Evolutionary conservation across 2,329 filamentous ascomycete genomes (phyloP).

Genomic region (Ophiostoma angusticollis): DNA sequence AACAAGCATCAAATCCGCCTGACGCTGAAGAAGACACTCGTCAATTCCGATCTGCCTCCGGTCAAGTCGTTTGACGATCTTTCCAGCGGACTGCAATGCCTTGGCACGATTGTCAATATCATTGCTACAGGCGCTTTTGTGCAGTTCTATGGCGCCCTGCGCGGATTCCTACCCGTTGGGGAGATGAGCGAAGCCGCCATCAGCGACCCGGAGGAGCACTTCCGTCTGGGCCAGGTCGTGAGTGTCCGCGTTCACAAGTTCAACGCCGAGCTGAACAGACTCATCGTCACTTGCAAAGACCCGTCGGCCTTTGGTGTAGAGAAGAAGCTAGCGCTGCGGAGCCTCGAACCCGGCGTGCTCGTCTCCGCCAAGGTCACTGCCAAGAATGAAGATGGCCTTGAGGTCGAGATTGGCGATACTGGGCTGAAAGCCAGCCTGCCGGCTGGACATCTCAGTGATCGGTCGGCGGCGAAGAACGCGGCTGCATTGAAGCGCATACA

Average conservation of each 20-base stretch:
- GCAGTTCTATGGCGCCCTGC: conserved; percentile 77
- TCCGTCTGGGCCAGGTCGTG: conserved; percentile 80
- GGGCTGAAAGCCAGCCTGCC: conserved; percentile 68
- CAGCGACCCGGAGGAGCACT: conserved; percentile 76
- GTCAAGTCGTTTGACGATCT: conserved; percentile 70
- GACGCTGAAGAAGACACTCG: conserved; percentile 85
- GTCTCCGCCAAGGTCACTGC: conserved; percentile 72
- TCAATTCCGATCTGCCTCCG: conserved; percentile 75
- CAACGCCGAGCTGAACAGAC: conserved; percentile 53
- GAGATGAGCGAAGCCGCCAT: conserved; percentile 99
- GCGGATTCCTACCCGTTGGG: conserved; percentile 78
- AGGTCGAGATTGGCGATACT: conserved; percentile 61
- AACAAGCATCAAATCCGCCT: conserved; percentile 68
- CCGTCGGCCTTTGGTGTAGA: conserved; percentile 62
- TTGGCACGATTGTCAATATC: conserved; percentile 78
- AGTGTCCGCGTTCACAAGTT: conserved; percentile 79
- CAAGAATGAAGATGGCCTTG: conserved; percentile 63
- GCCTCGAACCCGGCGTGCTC: conserved; percentile 58
- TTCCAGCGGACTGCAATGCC: conserved; percentile 60
- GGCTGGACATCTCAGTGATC: conserved; percentile 72
- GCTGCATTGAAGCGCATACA: conserved; percentile 68
- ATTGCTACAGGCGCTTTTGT: conserved; percentile 70
- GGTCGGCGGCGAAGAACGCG: conserved; percentile 63
- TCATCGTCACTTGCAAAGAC: conserved; percentile 90
- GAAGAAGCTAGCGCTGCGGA: conserved; percentile 64